phyloP scores from a whole-genome alignment of 2,329 filamentous ascomycete genomes.

The Orbilia blumenaviensis region DNA sequence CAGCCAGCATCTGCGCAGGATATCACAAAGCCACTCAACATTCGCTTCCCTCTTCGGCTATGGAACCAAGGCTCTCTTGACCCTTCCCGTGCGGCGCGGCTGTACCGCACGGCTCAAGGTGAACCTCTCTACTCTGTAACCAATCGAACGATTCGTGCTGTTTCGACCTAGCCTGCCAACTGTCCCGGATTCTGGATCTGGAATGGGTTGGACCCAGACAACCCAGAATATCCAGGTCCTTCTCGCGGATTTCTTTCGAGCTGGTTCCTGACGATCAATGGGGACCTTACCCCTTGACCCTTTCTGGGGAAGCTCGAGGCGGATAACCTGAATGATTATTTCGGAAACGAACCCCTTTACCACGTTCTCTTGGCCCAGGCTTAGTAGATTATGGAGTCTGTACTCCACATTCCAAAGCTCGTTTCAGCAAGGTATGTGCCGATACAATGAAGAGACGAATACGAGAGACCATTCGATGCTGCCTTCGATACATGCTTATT shows the following conservation, averaged over 20 bases:
- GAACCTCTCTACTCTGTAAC: not conserved
- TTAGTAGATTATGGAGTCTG: not conserved
- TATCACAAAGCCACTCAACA: conserved; percentile 10
- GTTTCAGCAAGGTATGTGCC: conserved; percentile 17
- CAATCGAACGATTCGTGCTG: conserved; percentile 4
- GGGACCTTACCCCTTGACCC: not conserved
- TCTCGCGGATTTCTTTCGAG: not conserved
- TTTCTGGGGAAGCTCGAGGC: conserved; percentile 2
- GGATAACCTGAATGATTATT: not conserved
- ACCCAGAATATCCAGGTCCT: not conserved
- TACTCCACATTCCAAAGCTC: conserved; percentile 14
- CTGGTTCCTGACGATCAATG: conserved; percentile 13
- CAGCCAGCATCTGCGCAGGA: not conserved
- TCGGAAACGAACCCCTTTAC: not conserved
- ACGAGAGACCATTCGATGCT: not conserved
- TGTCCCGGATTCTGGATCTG: too few relatives aligned
- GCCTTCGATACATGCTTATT: not conserved
- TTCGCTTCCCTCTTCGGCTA: conserved; percentile 6
- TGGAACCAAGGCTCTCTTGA: not conserved
- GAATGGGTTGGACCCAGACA: too few relatives aligned
- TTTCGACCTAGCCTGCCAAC: conserved; percentile 1
- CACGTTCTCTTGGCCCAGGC: conserved; percentile 2
- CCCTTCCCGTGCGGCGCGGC: conserved; percentile 4
- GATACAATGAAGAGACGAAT: conserved; percentile 10
- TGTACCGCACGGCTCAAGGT: conserved; percentile 5